These are phyloP conservation scores for Centella asiatica DNA, from an alignment of 129 eudicot species.

Conservation along the genomic window DNA sequence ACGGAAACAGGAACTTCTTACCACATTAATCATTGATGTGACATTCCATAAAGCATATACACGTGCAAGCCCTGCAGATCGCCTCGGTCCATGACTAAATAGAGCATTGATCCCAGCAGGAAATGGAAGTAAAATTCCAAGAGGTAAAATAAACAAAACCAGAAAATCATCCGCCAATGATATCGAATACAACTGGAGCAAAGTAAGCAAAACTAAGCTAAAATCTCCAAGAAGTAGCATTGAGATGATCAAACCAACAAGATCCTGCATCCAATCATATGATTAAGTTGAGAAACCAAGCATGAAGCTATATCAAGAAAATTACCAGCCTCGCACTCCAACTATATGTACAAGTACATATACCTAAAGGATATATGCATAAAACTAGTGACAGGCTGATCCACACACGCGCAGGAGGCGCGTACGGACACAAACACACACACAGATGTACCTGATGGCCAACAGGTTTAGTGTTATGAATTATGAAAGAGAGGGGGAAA, in stretches of 20 bases:
- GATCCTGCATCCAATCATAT: conserved; percentile 58
- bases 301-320: background rate
- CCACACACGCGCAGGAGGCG: too few species aligned
- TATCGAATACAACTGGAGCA: conserved; percentile 91
- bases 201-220: conserved; percentile 88
- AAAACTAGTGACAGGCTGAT: too few species aligned
- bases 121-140: conserved; percentile 89
- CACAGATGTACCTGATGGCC: conserved; percentile 94
- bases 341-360: too few species aligned
- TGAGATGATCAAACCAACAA: conserved; percentile 98
- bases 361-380: too few species aligned
- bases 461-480: conserved; percentile 89
- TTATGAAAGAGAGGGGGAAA: conserved; percentile 60
- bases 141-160: conserved; percentile 72
- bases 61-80: conserved; percentile 97
- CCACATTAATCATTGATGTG: conserved; percentile 81
- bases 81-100: conserved; percentile 94
- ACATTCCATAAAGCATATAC: conserved; percentile 95
- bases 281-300: background rate
- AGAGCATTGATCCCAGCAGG: conserved; percentile 98
- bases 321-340: too few species aligned
- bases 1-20: conserved; percentile 30
- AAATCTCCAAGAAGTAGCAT: conserved; percentile 85
- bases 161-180: conserved; percentile 69
- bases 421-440: too few species aligned